Percentiles rank a stretch among this genome's conserved stretches.
Conservation (phyloP, 257 asterid species). For the Rehmannia glutinosa region DNA sequence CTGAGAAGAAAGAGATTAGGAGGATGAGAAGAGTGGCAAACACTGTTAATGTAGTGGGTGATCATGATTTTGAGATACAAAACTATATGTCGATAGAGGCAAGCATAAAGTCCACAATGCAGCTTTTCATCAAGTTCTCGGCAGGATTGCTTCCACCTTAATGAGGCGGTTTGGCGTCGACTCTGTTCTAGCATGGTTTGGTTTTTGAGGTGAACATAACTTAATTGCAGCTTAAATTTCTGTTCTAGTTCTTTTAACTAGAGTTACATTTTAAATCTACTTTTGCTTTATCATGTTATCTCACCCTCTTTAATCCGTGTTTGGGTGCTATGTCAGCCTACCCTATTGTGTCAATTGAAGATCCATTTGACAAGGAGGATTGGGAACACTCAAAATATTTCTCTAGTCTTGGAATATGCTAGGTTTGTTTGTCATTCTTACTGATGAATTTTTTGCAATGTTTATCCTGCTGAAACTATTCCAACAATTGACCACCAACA, state of each 20-base stretch:
- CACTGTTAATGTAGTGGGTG: slow-evolving; percentile 51
- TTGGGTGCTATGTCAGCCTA: slow-evolving; percentile 48
- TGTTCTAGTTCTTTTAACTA: slow-evolving; percentile 9
- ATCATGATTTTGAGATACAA: slow-evolving; percentile 88
- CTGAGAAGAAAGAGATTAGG: slow-evolving; percentile 86
- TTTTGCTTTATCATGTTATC: slow-evolving; percentile 4
- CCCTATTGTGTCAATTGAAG: slow-evolving; percentile 92
- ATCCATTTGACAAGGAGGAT: slow-evolving; percentile 99
- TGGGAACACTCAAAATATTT: slow-evolving; percentile 89
- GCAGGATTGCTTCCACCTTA: slow-evolving; percentile 56
- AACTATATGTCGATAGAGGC: too few species aligned
- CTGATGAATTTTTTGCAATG: slow-evolving; percentile 10
- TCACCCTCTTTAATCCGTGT: slow-evolving; percentile 10
- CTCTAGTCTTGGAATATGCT: slow-evolving; percentile 72
- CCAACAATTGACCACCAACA: neutral
- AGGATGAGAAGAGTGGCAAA: slow-evolving; percentile 89
- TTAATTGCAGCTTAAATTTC: slow-evolving; percentile 12
- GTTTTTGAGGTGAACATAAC: slow-evolving; percentile 39
- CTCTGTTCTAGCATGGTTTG: slow-evolving; percentile 74
- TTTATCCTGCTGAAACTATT: slow-evolving; percentile 12
- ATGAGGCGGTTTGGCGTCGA: slow-evolving; percentile 73
- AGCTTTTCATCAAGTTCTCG: too few species aligned
- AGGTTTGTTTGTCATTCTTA: slow-evolving; percentile 50
- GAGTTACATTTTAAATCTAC: neutral
- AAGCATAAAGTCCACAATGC: too few species aligned